Evolutionary conservation across 1,284 basidiomycete species (phyloP).

Genomic region (Farysia itapuensis): DNA sequence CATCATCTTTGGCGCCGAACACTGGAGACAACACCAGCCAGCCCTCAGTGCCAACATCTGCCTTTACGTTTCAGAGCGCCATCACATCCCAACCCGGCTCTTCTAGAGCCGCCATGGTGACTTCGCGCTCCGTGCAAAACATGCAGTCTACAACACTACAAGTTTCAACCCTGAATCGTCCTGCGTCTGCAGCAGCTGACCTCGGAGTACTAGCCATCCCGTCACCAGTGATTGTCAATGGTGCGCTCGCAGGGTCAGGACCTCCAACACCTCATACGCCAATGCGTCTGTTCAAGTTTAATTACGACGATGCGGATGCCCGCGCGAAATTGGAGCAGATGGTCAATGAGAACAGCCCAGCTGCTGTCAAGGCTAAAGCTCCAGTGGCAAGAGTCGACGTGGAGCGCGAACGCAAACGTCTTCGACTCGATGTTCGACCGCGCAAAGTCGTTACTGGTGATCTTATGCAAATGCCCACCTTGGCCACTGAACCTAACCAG

Average conservation of each 20-base stretch:
- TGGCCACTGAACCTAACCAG: not conserved
- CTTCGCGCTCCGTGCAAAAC: slow-evolving; percentile 29
- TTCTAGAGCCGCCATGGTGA: slow-evolving; percentile 10
- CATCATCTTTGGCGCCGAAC: not conserved
- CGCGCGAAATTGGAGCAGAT: slow-evolving; percentile 43
- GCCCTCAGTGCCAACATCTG: slow-evolving; percentile 8
- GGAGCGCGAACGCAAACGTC: slow-evolving; percentile 40
- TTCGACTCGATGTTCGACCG: slow-evolving; percentile 31
- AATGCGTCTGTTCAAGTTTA: slow-evolving; percentile 45
- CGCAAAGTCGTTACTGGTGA: slow-evolving; percentile 30
- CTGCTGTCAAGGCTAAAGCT: slow-evolving; percentile 2
- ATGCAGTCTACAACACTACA: slow-evolving; percentile 20
- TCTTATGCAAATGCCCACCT: slow-evolving; percentile 21
- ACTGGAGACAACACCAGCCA: not conserved
- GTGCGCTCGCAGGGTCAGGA: slow-evolving; percentile 6
- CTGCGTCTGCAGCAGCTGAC: slow-evolving; percentile 30
- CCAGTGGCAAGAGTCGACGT: slow-evolving; percentile 10
- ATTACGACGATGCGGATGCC: slow-evolving; percentile 37
- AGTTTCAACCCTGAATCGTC: slow-evolving; percentile 11
- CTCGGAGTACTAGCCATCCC: slow-evolving; percentile 9
- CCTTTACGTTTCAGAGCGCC: slow-evolving; percentile 20
- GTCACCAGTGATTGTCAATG: slow-evolving; percentile 3
- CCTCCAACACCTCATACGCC: slow-evolving; percentile 41
- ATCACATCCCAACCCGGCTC: slow-evolving; percentile 3
- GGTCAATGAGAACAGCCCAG: slow-evolving; percentile 33